Evolutionary conservation across 179 eudicot genomes (phyloP).

Genomic region (Beta lomatogona): DNA sequence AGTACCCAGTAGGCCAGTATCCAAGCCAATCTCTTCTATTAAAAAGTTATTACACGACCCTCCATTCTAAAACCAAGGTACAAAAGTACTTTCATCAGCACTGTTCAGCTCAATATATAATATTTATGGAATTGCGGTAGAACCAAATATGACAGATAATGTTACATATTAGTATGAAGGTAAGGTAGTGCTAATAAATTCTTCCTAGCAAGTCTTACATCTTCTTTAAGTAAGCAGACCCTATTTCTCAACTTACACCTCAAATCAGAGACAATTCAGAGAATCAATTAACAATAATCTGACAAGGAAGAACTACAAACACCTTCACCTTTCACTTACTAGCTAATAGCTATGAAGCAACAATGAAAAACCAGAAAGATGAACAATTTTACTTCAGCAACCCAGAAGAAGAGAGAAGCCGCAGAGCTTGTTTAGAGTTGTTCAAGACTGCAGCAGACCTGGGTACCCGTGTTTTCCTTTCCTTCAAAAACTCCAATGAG

Average conservation of each 20-base stretch:
- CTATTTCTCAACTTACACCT: not conserved
- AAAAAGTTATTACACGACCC: no score
- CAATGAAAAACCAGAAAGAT: not conserved
- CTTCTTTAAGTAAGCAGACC: not conserved
- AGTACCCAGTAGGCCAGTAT: no score
- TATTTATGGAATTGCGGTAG: not conserved
- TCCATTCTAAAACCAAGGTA: no score
- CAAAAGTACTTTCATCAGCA: not conserved
- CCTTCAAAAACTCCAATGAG: constrained; percentile 77
- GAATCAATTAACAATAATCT: not conserved
- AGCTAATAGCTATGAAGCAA: not conserved
- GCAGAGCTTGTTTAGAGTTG: constrained; percentile 82
- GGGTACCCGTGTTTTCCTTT: constrained; percentile 60
- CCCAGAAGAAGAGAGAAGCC: constrained; percentile 70
- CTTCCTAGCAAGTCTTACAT: not conserved
- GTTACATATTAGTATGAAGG: constrained; percentile 2
- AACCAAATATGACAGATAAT: not conserved
- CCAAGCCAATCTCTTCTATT: no score
- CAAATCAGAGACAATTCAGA: not conserved
- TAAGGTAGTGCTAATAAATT: not conserved
- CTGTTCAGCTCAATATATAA: not conserved
- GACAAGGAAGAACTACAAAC: constrained; percentile 8
- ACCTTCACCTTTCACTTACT: not conserved
- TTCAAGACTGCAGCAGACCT: constrained; percentile 79
- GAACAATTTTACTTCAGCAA: constrained; percentile 42